A percentile compares a stretch with the other conserved stretches of the same genome.
phyloP scores from a whole-genome alignment of 768 basidiomycete genomes.

The Leccinum boreale region DNA sequence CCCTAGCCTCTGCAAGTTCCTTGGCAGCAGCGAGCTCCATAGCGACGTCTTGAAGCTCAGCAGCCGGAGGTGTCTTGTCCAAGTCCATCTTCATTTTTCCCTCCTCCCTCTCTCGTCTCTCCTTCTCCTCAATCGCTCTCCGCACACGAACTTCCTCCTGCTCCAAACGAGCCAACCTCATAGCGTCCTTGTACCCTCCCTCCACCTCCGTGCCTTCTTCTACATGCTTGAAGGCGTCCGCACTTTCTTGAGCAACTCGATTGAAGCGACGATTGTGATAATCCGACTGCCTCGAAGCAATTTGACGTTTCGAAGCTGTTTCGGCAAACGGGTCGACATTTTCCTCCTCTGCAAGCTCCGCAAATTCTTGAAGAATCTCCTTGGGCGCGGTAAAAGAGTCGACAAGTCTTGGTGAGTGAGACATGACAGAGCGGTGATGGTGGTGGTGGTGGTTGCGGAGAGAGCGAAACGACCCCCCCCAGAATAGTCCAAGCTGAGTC shows the following conservation, averaged over 20 bases:
- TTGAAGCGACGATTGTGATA: slow-evolving; percentile 92
- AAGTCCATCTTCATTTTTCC: slow-evolving; percentile 78
- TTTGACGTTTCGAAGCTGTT: slow-evolving; percentile 89
- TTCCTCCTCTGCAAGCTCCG: slow-evolving; percentile 91
- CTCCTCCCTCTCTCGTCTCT: slow-evolving; percentile 70
- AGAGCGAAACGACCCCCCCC: slow-evolving; percentile 2
- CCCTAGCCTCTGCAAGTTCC: slow-evolving; percentile 37
- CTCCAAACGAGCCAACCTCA: slow-evolving; percentile 87
- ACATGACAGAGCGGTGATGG: slow-evolving; percentile 40
- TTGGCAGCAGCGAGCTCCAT: slow-evolving; percentile 57
- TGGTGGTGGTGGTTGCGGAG: slow-evolving; percentile 19
- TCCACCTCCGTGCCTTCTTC: slow-evolving; percentile 70
- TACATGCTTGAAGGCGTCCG: slow-evolving; percentile 68
- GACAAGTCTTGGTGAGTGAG: slow-evolving; percentile 67
- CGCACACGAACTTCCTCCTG: slow-evolving; percentile 87
- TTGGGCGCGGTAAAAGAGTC: slow-evolving; percentile 93
- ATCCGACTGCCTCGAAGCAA: slow-evolving; percentile 89
- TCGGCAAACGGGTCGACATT: slow-evolving; percentile 89
- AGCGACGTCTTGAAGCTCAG: slow-evolving; percentile 71
- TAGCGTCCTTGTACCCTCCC: slow-evolving; percentile 94
- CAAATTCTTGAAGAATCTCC: slow-evolving; percentile 92
- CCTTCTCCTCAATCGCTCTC: slow-evolving; percentile 85
- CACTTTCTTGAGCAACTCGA: slow-evolving; percentile 77
- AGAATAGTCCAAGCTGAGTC: slow-evolving; percentile 22
- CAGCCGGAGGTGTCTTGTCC: slow-evolving; percentile 88